phyloP scores from a whole-genome alignment of 257 asterid genomes.

The Salvia rosmarinus region DNA sequence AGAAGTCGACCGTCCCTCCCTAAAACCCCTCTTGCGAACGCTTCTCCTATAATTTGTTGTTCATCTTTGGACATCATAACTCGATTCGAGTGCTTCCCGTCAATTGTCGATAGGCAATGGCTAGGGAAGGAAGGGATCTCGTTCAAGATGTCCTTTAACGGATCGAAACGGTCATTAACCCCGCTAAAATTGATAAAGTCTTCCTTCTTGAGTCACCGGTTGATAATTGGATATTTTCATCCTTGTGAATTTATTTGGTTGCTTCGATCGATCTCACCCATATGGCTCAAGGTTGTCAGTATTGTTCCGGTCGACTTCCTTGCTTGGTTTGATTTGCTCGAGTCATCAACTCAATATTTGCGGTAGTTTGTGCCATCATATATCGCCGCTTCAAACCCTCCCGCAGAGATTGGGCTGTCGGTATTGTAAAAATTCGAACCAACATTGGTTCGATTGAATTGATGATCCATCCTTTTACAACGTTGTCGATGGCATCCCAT shows the following conservation, averaged over 20 bases:
- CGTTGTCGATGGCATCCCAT: neutral
- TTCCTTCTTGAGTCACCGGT: neutral
- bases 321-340: neutral
- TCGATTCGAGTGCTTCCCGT: conserved; percentile 5
- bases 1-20: neutral
- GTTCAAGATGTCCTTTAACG: conserved; percentile 7
- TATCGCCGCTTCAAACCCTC: neutral
- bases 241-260: conserved; percentile 1
- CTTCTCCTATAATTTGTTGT: neutral
- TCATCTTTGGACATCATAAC: conserved; percentile 14
- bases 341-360: conserved; percentile 20
- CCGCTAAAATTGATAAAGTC: neutral
- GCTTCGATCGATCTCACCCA: conserved; percentile 22
- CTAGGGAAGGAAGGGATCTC: conserved; percentile 8
- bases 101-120: neutral
- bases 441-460: conserved; percentile 6
- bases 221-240: neutral
- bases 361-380: conserved; percentile 2
- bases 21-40: neutral
- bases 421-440: conserved; percentile 1
- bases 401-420: neutral
- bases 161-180: neutral
- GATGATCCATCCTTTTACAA: conserved; percentile 8
- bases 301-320: neutral
- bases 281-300: neutral